phyloP scores from a whole-genome alignment of 805 yeast species.

The Torulaspora indica region DNA sequence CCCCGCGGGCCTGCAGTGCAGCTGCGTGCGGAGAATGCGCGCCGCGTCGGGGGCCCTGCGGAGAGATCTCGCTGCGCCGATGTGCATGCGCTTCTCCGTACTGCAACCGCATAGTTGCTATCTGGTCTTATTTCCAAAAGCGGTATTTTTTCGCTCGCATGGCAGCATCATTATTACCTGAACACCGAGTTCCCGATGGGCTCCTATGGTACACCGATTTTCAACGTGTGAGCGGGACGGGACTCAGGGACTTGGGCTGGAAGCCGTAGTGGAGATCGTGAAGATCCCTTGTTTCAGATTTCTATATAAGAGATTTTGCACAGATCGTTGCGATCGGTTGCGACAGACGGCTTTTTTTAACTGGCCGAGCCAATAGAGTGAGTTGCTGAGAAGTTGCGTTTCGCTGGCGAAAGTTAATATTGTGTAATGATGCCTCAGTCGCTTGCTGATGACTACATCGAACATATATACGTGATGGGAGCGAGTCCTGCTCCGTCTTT shows the following conservation, averaged over 20 bases:
- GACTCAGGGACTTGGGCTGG: too few relatives aligned
- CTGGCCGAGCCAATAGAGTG: too few relatives aligned
- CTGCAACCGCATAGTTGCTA: background rate
- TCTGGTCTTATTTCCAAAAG: background rate
- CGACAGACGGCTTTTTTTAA: background rate
- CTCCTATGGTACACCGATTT: too few relatives aligned
- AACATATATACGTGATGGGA: background rate
- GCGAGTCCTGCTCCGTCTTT: constrained; percentile 4
- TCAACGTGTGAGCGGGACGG: too few relatives aligned
- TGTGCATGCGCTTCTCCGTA: too few relatives aligned
- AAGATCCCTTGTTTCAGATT: background rate
- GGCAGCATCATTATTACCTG: background rate
- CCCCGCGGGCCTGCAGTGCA: too few relatives aligned
- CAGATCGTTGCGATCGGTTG: background rate
- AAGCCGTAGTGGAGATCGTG: background rate
- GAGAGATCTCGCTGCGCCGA: too few relatives aligned
- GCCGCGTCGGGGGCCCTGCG: too few relatives aligned
- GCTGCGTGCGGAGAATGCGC: too few relatives aligned
- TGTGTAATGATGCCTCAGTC: background rate
- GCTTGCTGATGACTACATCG: background rate
- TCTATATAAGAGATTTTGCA: background rate
- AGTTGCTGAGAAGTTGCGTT: too few relatives aligned
- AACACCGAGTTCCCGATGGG: too few relatives aligned
- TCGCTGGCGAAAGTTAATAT: background rate
- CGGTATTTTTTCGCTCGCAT: background rate